Evolutionary conservation across 1,139 yeast genomes (phyloP), one percentile per base, ranked within the genome.

Genomic region (Pichia terricola): DNA sequence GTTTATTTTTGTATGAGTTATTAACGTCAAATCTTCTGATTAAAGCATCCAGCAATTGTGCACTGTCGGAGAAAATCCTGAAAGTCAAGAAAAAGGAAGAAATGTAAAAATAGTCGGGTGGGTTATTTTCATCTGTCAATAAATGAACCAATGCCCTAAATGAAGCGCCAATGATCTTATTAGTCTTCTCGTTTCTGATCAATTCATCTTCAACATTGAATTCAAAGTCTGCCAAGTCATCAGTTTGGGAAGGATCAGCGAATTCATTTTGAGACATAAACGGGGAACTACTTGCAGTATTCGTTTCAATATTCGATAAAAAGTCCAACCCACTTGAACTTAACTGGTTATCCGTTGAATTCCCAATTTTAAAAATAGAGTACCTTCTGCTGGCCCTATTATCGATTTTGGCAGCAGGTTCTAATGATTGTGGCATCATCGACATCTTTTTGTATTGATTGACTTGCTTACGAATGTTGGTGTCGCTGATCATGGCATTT

Each of bases 51-150:
- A 85, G 70, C 35, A 91, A 68, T 48, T 82, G 89, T 40, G 70
- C 66, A 1, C 94, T 80, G 40, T 72, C 72, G 1, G 91, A 75
- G 63, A 84, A 89, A 45, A 79, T 73, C 54, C 94, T 72, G 65
- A 85, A 89, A 38, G 91, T 82, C 44, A 87, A 69, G 65, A 88
- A 80, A 59, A 89, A 87, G 0, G 94, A 78, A 0, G 94, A 77
- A 4, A 78, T 72, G 51, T 83, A 78, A 54, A 81, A 77, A 45
- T 79, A 78, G 50, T 81, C 87, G 5, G 80, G 81, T 3, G 88
- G 83, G 3, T 78, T 69, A 28, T 64, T 63, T 58, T 85, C 95
- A 59, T 84, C 81, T 0, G 95, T 86, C 43, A 87, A 64, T 27
- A 85, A 68, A 54, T 72, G 75, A 3, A 88, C 77, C 46, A 87